These are phyloP conservation scores for Tympanopsis confertula DNA, from an alignment of 2,329 filamentous ascomycete species.

Conservation along the genomic window DNA sequence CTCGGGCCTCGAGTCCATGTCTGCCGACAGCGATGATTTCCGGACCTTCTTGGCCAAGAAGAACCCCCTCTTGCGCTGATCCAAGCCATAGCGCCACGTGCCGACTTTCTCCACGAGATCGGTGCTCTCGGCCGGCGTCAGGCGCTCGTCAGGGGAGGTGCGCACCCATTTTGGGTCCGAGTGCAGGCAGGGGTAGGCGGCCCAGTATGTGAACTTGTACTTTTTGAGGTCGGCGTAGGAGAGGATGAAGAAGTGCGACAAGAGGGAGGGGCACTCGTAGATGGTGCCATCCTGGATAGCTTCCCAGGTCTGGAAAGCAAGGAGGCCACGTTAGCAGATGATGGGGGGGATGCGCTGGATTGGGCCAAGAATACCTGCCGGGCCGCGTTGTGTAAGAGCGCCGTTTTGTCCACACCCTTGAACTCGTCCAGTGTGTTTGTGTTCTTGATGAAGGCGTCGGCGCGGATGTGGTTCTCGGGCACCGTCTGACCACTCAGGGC, in stretches of 20 bases:
- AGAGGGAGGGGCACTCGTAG: slow-evolving; percentile 83
- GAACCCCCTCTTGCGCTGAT: slow-evolving; percentile 81
- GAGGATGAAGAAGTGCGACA: slow-evolving; percentile 78
- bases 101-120: slow-evolving; percentile 72
- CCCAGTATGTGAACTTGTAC: slow-evolving; percentile 97
- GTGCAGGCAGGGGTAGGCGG: slow-evolving; percentile 86
- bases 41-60: slow-evolving; percentile 78
- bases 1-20: slow-evolving; percentile 4
- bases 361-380: slow-evolving; percentile 48
- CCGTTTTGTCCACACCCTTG: slow-evolving; percentile 67
- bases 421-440: slow-evolving; percentile 94
- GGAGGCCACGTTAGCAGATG: background rate
- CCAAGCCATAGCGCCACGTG: slow-evolving; percentile 78
- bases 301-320: slow-evolving; percentile 70
- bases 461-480: slow-evolving; percentile 63
- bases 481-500: slow-evolving; percentile 53
- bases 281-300: slow-evolving; percentile 94
- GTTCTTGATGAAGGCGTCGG: slow-evolving; percentile 89
- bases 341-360: background rate
- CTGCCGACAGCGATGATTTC: slow-evolving; percentile 7
- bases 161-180: slow-evolving; percentile 76
- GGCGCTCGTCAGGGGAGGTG: slow-evolving; percentile 34
- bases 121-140: slow-evolving; percentile 62
- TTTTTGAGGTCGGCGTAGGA: slow-evolving; percentile 95
- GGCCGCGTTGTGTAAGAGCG: slow-evolving; percentile 67